phyloP scores from a whole-genome alignment of 306 rosid genomes.

The Gastrolobium villosum region DNA sequence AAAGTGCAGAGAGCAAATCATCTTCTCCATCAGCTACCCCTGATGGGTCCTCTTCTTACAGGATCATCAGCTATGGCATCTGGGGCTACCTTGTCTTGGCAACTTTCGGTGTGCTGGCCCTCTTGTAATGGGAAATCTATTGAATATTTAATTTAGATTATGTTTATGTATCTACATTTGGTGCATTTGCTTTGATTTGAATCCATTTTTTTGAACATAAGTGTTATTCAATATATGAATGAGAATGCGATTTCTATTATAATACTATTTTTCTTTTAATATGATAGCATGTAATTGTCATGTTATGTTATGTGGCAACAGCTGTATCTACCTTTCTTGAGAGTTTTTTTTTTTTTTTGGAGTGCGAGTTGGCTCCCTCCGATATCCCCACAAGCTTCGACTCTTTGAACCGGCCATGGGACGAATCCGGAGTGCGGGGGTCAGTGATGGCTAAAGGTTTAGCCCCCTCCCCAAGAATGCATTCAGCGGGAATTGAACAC shows the following conservation, averaged over 20 bases:
- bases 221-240: constrained; percentile 62
- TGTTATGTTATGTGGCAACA: constrained; percentile 35
- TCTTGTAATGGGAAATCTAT: constrained; percentile 57
- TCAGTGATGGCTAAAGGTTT: no score
- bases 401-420: no score
- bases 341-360: neutral
- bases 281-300: constrained; percentile 42
- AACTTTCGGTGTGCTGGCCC: constrained; percentile 58
- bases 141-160: constrained; percentile 56
- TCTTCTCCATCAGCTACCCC: constrained; percentile 69
- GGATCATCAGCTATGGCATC: constrained; percentile 62
- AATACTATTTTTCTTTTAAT: constrained; percentile 24
- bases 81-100: constrained; percentile 69
- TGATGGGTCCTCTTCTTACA: constrained; percentile 66
- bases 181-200: constrained; percentile 63
- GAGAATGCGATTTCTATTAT: constrained; percentile 53
- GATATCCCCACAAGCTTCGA: no score
- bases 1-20: constrained; percentile 50
- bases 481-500: no score
- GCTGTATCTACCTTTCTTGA: constrained; percentile 39
- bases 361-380: no score
- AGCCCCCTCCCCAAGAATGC: no score
- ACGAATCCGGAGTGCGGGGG: no score
- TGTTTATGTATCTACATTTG: constrained; percentile 60
- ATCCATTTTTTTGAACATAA: constrained; percentile 76